These are phyloP conservation scores for Candida coleopterorum DNA, from an alignment of 805 yeast genomes.

Conservation along the genomic window DNA sequence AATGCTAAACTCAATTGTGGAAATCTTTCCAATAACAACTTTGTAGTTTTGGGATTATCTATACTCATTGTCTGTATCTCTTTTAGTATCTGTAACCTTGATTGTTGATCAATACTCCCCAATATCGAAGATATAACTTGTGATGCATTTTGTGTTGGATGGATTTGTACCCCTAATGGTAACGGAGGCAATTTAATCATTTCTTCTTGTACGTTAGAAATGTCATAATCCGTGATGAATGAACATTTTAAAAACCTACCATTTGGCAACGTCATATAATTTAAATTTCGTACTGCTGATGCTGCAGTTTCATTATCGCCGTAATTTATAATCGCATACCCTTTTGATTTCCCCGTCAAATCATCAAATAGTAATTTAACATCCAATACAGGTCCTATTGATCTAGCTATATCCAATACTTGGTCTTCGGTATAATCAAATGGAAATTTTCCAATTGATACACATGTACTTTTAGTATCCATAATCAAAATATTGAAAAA, in stretches of 20 bases:
- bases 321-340: constrained; percentile 84
- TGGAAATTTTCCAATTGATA: constrained; percentile 84
- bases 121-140: constrained; percentile 45
- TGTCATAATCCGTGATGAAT: constrained; percentile 13
- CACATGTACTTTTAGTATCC: constrained; percentile 21
- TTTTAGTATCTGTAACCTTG: constrained; percentile 44
- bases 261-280: constrained; percentile 50
- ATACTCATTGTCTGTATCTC: constrained; percentile 59
- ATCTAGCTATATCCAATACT: constrained; percentile 74
- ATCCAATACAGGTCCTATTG: constrained; percentile 83
- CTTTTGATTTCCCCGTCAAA: constrained; percentile 85
- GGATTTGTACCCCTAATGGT: constrained; percentile 39
- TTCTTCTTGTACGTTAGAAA: constrained; percentile 10
- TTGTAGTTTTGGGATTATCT: constrained; percentile 54
- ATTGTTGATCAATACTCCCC: constrained; percentile 40
- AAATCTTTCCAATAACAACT: constrained; percentile 55
- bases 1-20: constrained; percentile 84
- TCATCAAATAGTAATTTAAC: constrained; percentile 79
- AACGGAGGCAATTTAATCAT: constrained; percentile 31
- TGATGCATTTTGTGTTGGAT: constrained; percentile 35
- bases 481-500: neutral
- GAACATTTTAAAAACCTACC: constrained; percentile 72
- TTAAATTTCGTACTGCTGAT: constrained; percentile 84
- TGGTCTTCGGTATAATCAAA: constrained; percentile 93
- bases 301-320: constrained; percentile 81